A percentile compares a stretch with the other conserved stretches of the same genome.
phyloP scores from a whole-genome alignment of 169 alveolate genomes.

The Plasmodium inui region DNA sequence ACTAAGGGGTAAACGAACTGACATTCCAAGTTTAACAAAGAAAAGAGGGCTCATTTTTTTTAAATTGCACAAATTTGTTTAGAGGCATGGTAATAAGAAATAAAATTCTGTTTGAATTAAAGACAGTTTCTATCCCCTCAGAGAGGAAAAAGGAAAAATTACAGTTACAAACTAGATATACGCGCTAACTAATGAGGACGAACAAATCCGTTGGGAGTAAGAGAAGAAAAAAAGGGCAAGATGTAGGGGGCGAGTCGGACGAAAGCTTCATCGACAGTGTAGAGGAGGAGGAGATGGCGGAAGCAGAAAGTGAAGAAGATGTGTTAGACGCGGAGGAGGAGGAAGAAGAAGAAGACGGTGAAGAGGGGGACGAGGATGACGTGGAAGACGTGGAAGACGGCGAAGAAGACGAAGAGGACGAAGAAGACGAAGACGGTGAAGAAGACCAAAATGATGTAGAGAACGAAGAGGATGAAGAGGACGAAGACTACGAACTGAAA shows the following conservation, averaged over 20 bases:
- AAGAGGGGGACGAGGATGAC: not conserved
- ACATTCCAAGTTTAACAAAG: not conserved
- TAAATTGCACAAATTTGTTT: not conserved
- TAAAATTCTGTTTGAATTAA: not conserved
- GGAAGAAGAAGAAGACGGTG: slow-evolving; percentile 1
- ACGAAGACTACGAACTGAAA: slow-evolving; percentile 71
- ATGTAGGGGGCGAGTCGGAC: not conserved
- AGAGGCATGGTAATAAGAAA: not conserved
- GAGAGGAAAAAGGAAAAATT: not conserved
- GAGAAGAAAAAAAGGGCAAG: not conserved
- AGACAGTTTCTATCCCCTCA: not conserved
- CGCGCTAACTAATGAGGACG: slow-evolving; percentile 8
- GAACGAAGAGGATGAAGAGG: slow-evolving; percentile 76
- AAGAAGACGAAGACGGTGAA: not conserved
- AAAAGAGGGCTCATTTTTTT: not conserved
- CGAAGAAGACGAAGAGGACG: slow-evolving; percentile 2
- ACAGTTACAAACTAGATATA: not conserved
- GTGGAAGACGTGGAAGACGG: not conserved
- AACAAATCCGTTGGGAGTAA: not conserved
- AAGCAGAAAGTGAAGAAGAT: slow-evolving; percentile 34
- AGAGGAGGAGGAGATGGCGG: slow-evolving; percentile 14
- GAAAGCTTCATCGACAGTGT: not conserved
- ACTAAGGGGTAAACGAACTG: not conserved
- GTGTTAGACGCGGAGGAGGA: not conserved
- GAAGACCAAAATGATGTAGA: not conserved